Base-by-base conservation (phyloP, 1,284 basidiomycete species). In the Mycosarcoma maydis region DNA sequence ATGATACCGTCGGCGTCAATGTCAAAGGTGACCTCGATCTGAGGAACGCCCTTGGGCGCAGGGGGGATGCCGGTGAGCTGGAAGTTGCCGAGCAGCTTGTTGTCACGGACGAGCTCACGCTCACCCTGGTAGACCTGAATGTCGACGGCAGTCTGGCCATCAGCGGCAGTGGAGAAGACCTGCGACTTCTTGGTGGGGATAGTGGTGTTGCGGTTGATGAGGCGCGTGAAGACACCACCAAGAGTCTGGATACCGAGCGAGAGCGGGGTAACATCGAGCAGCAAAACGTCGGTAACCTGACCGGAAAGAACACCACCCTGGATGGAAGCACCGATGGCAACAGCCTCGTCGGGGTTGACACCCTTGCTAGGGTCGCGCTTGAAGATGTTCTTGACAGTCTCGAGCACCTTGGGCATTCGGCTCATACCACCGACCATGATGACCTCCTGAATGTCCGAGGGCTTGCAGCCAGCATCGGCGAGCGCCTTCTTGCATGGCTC, bases 401-500 rank as follows among this genome's bases (percentile, higher is more conserved):
- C 90, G 85, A 95, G 90, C 82, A 98, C 91, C 85, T 92, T 91
- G 76, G 95, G 94, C 80, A 98, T 98, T 90, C 95, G 94, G 65
- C 94, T 98, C 43, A 94, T 98, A 72, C 95, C 95, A 85, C 95
- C 94, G 80, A 98, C 95, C 70, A 98, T 87, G 82, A 98, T 94
- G 73, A 98, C 90, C 85, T 98, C 95, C 80, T 96, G 89, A 61
- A 98, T 85, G 77, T 94, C 92, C 76, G 97, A 93, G 88, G 98
- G 98, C 88, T 94, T 95, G 82, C 98, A 90, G 78, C 90, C 90
- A 70, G 95, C 90, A 82, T 98, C 95, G 89, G 97, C 97, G 80
- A 98, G 87, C 30, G 98, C 95, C 85, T 97, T 94, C 85, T 97
- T 94, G 73, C 98, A 95, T 74, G 95, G 95, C 87, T 94, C 95